These are phyloP conservation scores for Fusarium kyushuense DNA, from an alignment of 2,329 filamentous ascomycete genomes.

Conservation along the genomic window DNA sequence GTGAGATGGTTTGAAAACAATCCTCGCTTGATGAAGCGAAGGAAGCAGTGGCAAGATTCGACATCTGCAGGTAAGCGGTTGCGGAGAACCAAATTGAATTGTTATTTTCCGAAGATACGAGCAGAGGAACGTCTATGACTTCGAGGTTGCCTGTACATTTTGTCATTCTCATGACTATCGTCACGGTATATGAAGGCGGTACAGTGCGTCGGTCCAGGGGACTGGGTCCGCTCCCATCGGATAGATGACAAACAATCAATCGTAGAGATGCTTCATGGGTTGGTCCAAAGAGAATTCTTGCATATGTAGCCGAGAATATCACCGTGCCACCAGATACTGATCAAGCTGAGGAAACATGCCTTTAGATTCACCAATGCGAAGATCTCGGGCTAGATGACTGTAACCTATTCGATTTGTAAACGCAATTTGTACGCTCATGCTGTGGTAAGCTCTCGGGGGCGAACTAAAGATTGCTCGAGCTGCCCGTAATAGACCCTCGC, in stretches of 20 bases:
- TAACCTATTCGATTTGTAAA: slow-evolving; percentile 29
- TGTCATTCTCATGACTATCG: not conserved
- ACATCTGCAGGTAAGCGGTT: slow-evolving; percentile 28
- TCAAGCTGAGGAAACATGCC: slow-evolving; percentile 6
- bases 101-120: slow-evolving; percentile 2
- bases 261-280: slow-evolving; percentile 9
- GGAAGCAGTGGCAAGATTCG: slow-evolving; percentile 2
- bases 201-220: slow-evolving; percentile 2
- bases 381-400: slow-evolving; percentile 8
- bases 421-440: slow-evolving; percentile 33
- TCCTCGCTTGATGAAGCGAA: slow-evolving; percentile 24
- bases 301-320: slow-evolving; percentile 1
- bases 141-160: not conserved
- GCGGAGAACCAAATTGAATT: slow-evolving; percentile 1
- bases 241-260: slow-evolving; percentile 6
- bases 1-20: slow-evolving; percentile 30
- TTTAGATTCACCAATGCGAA: not conserved
- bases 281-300: slow-evolving; percentile 8
- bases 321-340: slow-evolving; percentile 14
- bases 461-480: slow-evolving; percentile 6
- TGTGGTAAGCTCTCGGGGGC: slow-evolving; percentile 35
- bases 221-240: slow-evolving; percentile 7
- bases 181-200: slow-evolving; percentile 14
- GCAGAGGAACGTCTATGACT: not conserved
- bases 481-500: slow-evolving; percentile 29